Evolutionary conservation across 2,329 filamentous ascomycete species (phyloP), one percentile per base, ranked within the genome.

Genomic region (Aspergillus transmontanensis): DNA sequence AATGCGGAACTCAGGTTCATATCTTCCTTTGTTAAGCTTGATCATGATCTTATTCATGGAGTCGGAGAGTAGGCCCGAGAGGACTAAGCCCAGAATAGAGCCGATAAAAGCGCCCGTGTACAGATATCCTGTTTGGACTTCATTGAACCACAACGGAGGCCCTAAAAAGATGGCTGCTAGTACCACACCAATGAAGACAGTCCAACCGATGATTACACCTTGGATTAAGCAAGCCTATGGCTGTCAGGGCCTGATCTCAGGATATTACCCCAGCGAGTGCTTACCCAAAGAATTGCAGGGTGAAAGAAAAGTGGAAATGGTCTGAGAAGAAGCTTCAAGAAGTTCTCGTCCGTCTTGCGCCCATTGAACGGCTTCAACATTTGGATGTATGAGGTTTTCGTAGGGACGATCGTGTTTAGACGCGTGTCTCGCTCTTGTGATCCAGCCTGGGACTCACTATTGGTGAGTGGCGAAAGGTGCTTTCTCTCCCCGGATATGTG

Each of bases 131-230:
- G 91, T 92, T 72, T 91, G 80, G 58, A 92, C 87, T 78, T 95
- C 89, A 70, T 87, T 83, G 86, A 94, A 97, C 82, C 88, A 95
- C 46, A 94, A 86, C 0, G 92, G 92, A 2, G 90, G 89, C 2
- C 90, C 89, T 54, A 96, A 85, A 80, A 95, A 94, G 68, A 96
- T 89, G 63, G 89, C 87, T n/a, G 89, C 90, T 53, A 96, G 81
- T 68, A 95, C 88, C 64, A 95, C 90, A 61, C 92, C 91, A 68
- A 96, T 94, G 73, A 97, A 92, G 19, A 97, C 92, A 1, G 94
- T 96, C 94, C 94, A 98, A 67, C 94, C 94, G 72, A 97, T 97
- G 73, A 97, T 87, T 5, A 91, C 87, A 19, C 94, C 94, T 83
- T 97, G 94, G 57, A 94, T 92, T 4, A 97, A 82, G 71, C 86